These are phyloP conservation scores for Lyophyllum atratum DNA, from an alignment of 768 basidiomycete species.

Conservation along the genomic window DNA sequence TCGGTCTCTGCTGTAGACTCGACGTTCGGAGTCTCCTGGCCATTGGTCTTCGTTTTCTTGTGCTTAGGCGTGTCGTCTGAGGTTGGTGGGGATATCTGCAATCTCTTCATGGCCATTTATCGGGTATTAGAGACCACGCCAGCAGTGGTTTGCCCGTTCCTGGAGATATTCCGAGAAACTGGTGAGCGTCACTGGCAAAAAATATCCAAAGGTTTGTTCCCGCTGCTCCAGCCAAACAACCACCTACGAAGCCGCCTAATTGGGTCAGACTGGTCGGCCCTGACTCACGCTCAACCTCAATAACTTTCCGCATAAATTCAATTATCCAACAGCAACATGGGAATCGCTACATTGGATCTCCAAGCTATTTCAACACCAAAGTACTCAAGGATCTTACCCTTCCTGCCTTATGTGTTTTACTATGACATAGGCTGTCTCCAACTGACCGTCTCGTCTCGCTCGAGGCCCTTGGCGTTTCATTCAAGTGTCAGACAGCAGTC, in stretches of 20 bases:
- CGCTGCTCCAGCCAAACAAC: neutral
- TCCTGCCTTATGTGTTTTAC: no score
- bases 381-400: no score
- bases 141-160: neutral
- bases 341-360: no score
- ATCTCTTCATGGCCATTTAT: constrained; percentile 11
- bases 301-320: no score
- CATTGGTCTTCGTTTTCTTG: constrained; percentile 42
- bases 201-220: neutral
- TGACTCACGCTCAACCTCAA: no score
- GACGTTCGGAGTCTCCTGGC: constrained; percentile 13
- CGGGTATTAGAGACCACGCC: neutral
- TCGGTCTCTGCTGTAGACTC: constrained; percentile 11
- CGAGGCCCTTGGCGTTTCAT: no score
- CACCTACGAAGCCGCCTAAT: neutral
- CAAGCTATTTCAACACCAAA: no score
- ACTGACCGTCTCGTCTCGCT: no score
- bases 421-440: no score
- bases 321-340: no score
- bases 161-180: neutral
- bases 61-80: constrained; percentile 10
- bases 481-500: no score
- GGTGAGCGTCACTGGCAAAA: neutral
- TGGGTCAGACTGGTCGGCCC: no score
- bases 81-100: constrained; percentile 14